Base-by-base conservation (phyloP, 129 eudicot species). In the Kitagawia praeruptora region DNA sequence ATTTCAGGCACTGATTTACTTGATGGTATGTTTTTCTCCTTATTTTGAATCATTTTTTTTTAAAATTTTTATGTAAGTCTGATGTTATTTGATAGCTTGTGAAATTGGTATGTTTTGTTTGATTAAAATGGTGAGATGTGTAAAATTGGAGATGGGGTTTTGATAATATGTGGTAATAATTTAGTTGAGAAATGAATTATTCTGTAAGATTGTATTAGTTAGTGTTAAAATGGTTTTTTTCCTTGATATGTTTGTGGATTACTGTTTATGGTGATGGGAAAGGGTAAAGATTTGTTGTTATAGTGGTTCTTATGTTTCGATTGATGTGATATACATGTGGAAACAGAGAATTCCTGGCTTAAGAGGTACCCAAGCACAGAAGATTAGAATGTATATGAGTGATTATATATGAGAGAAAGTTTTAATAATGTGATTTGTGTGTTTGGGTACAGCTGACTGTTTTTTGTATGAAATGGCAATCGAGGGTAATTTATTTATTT, bases 1-100 rank as follows among this genome's bases (percentile, higher is more conserved):
- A 77, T 88, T 81, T 79, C 93, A n/a, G 69, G 25, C 61, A 82
- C 87, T 72, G 64, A 77, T 72, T 84, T 82, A 40, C 58, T 75
- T 74, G 85, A 87, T 63, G 79, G 79, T 76, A 18, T 28, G 77
- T 25, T n/a, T n/a, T 25, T 56, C 9, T 2, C 9, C n/a, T 45
- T 21, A 25, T 10, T 74, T 9, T 21, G 12, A 2, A 1, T 42
- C 1, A 8, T 8, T 8, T 3, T 34, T 13, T 37, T 37, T 70
- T 18, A 1, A 8, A 28, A 10, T 67, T 28, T 69, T 6, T 31
- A 13, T 34, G 8, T 42, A 4, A 21, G 18, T 8, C 42, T 42
- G 15, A 19, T 73, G 2, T 71, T 39, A 12, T 73, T 44, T 8
- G 11, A 4, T 73, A 0, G 0, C 4, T 5, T 70, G 46, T 18